These are phyloP conservation scores for Monosporascus cannonballus DNA, from an alignment of 2,329 filamentous ascomycete genomes.

Conservation along the genomic window DNA sequence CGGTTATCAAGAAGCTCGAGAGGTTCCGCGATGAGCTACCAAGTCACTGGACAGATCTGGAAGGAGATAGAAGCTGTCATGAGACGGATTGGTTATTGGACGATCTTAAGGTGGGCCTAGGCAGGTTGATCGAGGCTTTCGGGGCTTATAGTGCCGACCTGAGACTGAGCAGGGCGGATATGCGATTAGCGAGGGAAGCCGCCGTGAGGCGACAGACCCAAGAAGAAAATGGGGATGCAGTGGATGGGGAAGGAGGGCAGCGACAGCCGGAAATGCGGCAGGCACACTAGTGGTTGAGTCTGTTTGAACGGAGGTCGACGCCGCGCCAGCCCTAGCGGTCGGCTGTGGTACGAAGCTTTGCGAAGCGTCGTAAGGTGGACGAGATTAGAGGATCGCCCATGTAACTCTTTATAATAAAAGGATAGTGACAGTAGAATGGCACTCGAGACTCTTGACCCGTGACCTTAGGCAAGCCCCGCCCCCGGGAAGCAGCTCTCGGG, in stretches of 20 bases:
- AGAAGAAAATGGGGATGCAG: constrained; percentile 2
- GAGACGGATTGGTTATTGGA: constrained; percentile 68
- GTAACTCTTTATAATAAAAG: too few species aligned
- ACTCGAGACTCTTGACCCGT: too few species aligned
- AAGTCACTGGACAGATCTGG: constrained; percentile 74
- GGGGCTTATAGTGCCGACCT: constrained; percentile 67
- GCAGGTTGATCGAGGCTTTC: constrained; percentile 63
- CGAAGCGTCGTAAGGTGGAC: too few species aligned
- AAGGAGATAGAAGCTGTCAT: constrained; percentile 44
- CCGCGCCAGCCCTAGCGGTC: too few species aligned
- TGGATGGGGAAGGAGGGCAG: not conserved
- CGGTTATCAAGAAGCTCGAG: constrained; percentile 63
- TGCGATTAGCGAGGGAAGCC: constrained; percentile 67
- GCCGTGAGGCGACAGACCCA: constrained; percentile 21
- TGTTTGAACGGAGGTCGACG: constrained; percentile 2
- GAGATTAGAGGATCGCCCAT: too few species aligned
- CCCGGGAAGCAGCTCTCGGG: too few species aligned
- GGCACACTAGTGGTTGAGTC: constrained; percentile 18
- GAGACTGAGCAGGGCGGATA: constrained; percentile 62
- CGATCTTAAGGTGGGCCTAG: constrained; percentile 59
- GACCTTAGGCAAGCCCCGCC: too few species aligned
- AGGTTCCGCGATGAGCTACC: constrained; percentile 53
- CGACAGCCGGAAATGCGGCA: constrained; percentile 26
- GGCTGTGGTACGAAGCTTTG: too few species aligned
- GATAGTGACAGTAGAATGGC: too few species aligned